Percentiles rank a stretch among this genome's conserved stretches.
phyloP scores from a whole-genome alignment of 2,329 filamentous ascomycete species.

The Dryadomyces quercivorus region DNA sequence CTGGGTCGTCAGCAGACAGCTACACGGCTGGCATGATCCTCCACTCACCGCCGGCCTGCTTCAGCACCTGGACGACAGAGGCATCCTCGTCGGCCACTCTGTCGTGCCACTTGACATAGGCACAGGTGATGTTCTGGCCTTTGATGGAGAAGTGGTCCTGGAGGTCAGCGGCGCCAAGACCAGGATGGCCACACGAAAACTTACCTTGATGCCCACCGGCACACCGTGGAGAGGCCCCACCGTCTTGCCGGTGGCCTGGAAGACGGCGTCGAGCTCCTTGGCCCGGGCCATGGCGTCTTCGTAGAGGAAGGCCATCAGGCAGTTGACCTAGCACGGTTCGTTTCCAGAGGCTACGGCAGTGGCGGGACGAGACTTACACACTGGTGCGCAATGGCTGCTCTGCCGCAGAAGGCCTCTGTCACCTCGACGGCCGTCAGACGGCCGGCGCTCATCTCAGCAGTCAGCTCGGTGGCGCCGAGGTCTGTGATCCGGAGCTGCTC shows the following conservation, averaged over 20 bases:
- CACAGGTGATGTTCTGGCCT: not conserved
- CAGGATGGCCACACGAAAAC: too few species aligned
- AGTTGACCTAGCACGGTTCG: not conserved
- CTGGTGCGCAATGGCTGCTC: conserved; percentile 1
- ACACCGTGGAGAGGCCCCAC: conserved; percentile 27
- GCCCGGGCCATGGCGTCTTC: conserved; percentile 18
- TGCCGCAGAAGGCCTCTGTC: not conserved
- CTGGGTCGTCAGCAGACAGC: conserved; percentile 13
- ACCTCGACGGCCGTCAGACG: not conserved
- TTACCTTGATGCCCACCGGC: conserved; percentile 17
- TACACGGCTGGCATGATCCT: too few species aligned
- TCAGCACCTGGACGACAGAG: conserved; percentile 13
- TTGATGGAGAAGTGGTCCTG: conserved; percentile 27
- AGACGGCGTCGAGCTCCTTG: conserved; percentile 18
- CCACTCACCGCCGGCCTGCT: conserved; percentile 15
- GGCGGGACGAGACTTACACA: not conserved
- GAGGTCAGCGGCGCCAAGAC: too few species aligned
- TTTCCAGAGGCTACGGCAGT: not conserved
- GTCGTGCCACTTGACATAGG: not conserved
- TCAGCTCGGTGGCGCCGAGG: not conserved
- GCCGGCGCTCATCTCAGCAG: conserved; percentile 1
- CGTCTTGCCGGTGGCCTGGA: conserved; percentile 16
- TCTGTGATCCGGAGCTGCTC: conserved; percentile 3
- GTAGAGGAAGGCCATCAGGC: conserved; percentile 24
- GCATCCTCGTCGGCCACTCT: not conserved